phyloP scores from a whole-genome alignment of 192 early-diverging fungal genomes.

The Gryganskiella cystojenkinii region DNA sequence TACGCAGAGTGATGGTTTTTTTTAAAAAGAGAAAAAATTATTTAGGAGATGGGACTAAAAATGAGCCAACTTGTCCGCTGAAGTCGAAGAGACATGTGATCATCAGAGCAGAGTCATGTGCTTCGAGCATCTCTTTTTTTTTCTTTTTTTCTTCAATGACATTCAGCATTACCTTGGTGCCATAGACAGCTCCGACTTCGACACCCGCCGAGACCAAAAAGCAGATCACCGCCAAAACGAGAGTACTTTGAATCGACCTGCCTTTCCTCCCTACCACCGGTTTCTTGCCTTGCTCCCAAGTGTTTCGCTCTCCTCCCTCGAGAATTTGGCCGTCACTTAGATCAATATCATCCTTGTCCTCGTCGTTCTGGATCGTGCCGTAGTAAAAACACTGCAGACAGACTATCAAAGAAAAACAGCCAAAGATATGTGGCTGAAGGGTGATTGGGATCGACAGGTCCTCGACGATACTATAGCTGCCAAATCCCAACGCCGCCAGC shows the following conservation, averaged over 20 bases:
- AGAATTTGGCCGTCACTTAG: no score
- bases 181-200: conserved; percentile 22
- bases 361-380: no score
- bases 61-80: no score
- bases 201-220: conserved; percentile 9
- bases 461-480: conserved; percentile 53
- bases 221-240: background rate
- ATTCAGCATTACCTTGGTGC: conserved; percentile 22
- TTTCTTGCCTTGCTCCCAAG: background rate
- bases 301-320: no score
- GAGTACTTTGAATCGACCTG: conserved; percentile 4
- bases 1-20: no score
- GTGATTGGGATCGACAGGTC: conserved; percentile 56
- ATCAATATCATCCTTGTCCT: background rate
- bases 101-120: no score
- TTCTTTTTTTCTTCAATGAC: no score
- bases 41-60: no score
- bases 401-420: conserved; percentile 45
- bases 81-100: no score
- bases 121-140: no score
- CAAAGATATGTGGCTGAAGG: conserved; percentile 61
- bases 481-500: conserved; percentile 48
- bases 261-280: background rate
- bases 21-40: no score
- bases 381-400: conserved; percentile 55